Evolutionary conservation across 768 basidiomycete genomes (phyloP), one percentile per base, ranked within the genome.

Genomic region (Kockovaella imperatae): DNA sequence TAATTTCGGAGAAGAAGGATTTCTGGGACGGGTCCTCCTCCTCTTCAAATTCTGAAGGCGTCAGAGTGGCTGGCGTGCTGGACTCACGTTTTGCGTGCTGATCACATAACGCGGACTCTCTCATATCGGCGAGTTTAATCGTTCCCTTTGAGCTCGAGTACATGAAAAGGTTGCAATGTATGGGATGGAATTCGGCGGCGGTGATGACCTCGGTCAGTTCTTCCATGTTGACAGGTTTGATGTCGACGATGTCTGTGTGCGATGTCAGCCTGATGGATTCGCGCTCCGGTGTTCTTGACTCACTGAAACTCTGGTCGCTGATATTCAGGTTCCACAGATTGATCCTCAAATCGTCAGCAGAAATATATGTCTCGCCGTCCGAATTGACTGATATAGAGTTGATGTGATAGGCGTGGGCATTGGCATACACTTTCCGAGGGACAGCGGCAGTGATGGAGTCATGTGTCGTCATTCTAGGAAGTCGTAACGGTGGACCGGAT

Each of bases 201-300:
- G 95, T 99, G 72, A 99, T 97, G 69, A 99, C 95, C 71, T 99
- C 95, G 14, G 95, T 97, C 46, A 99, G 78, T 72, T 99, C 95
- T 70, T 99, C 95, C 95, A 99, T 99, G 73, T 99, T 99, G 64
- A 88, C 82, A 2, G 95, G 95, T 71, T 99, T 99, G 80, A 99
- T 97, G 73, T 99, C 95, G 55, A 99, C 91, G 66, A 99, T 97
- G 74, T 99, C 95, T 14, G 17, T 4, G 42, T 11, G 25, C n/a
- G n/a, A 24, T 17, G 3, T 18, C 17, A 29, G n/a, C n/a, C n/a
- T n/a, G n/a, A n/a, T n/a, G n/a, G n/a, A n/a, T n/a, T n/a, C n/a
- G n/a, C n/a, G n/a, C 14, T 17, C 34, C 11, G 29, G 40, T 30
- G 20, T 10, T 28, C 21, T 11, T 1, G 15, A 79, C 90, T 72